Evolutionary conservation across 2,329 filamentous ascomycete genomes (phyloP), one percentile per base, ranked within the genome.

Genomic region (Ambrosiella beaveri): DNA sequence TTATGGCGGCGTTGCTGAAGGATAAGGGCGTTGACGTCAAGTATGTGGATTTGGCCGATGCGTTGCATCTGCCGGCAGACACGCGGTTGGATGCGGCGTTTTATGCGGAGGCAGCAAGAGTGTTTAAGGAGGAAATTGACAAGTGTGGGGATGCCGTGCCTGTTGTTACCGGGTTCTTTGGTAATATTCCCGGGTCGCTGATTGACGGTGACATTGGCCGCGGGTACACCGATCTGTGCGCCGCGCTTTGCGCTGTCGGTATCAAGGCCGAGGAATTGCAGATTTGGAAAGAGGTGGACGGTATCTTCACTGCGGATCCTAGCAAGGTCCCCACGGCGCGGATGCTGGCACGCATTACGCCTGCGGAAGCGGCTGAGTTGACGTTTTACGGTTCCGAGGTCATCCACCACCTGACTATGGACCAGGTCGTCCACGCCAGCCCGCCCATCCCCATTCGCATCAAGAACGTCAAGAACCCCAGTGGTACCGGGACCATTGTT

Each of bases 281-380:
- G 70, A 86, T 98, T 62, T 97, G 93, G 93, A 98, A 98, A 73
- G 93, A 98, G 69, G 93, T 98, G 6, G 93, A 98, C 69, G 90
- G 89, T 60, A 94, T 97, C 67, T 93, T 95, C 71, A 84, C 79
- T 1, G 77, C 77, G 5, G 91, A 96, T 66, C 89, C 89, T 2
- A 81, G 86, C 65, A 95, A 94, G 71, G 88, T 95, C 37, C 90
- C 91, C 2, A 97, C 91, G 0, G 94, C 93, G n/a, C 79, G 85
- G 52, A 76, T 98, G n/a, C 78, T 98, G 50, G 73, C 84, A 9
- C 84, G 84, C 57, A 95, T 98, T 68, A 96, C 91, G 2, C 93
- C 93, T 0, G 85, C 88, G 8, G 93, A 98, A 71, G 93, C 93
- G 1, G 91, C 93, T 11, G 93, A 98, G 70, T 75, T 98, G 73